Conservation (phyloP, 164 flowering plant genomes). For the Euptelea pleiosperma region DNA sequence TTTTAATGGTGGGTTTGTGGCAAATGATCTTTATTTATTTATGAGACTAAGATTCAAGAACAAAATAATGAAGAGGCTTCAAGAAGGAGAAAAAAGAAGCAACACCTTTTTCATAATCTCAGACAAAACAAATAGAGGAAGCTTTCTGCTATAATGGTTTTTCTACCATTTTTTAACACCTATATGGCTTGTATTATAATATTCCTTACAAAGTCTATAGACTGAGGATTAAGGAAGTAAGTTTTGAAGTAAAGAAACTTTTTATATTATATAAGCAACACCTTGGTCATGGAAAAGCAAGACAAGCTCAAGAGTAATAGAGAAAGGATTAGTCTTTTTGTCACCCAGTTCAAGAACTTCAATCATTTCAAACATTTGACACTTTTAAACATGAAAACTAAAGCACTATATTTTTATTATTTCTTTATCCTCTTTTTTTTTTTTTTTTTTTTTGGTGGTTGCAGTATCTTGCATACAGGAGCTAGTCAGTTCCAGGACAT, state of each 20-base stretch:
- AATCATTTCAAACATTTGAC: background rate
- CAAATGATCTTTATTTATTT: too few relatives aligned
- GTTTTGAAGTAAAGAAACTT: too few relatives aligned
- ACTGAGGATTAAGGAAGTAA: too few relatives aligned
- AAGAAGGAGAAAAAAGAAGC: slow-evolving; percentile 2
- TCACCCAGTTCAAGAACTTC: slow-evolving; percentile 3
- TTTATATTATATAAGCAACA: too few relatives aligned
- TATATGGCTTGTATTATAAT: too few relatives aligned
- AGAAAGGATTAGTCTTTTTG: background rate
- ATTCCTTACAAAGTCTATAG: too few relatives aligned
- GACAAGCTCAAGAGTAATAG: slow-evolving; percentile 23
- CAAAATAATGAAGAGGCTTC: slow-evolving; percentile 10
- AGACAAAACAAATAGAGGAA: slow-evolving; percentile 10
- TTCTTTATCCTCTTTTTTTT: too few relatives aligned
- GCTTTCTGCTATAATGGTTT: slow-evolving; percentile 1
- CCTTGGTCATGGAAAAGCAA: slow-evolving; percentile 35
- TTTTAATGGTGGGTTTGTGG: background rate
- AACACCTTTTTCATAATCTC: background rate
- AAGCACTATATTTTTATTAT: too few relatives aligned
- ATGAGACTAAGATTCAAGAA: too few relatives aligned
- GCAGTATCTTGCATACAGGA: slow-evolving; percentile 83
- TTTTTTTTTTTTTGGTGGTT: slow-evolving; percentile 2
- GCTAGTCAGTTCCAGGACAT: slow-evolving; percentile 77
- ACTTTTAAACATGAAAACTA: too few relatives aligned
- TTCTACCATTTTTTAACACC: too few relatives aligned